Evolutionary conservation across 805 yeast species (phyloP).

Genomic region (Candida andamanensis): DNA sequence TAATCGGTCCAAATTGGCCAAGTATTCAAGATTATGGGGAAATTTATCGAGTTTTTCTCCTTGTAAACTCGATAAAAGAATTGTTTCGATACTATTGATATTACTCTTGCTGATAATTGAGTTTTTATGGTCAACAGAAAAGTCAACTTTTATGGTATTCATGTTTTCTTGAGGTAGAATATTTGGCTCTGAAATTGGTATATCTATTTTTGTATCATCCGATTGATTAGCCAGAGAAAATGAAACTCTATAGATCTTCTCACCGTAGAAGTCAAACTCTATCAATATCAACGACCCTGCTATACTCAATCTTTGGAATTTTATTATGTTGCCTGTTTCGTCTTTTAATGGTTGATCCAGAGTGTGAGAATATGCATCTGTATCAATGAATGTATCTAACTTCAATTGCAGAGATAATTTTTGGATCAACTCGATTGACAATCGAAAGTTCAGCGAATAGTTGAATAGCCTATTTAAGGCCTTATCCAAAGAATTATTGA

Average conservation of each 20-base stretch:
- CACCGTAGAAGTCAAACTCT: slow-evolving; percentile 33
- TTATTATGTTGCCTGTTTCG: slow-evolving; percentile 7
- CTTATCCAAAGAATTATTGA: slow-evolving; percentile 17
- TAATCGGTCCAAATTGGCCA: slow-evolving; percentile 31
- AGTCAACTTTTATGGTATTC: slow-evolving; percentile 12
- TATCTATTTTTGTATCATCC: slow-evolving; percentile 2
- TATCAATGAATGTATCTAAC: slow-evolving; percentile 39
- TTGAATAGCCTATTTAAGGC: slow-evolving; percentile 25
- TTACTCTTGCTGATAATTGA: slow-evolving; percentile 15
- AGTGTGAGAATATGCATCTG: slow-evolving; percentile 25
- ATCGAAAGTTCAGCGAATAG: slow-evolving; percentile 23
- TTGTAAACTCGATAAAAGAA: slow-evolving; percentile 24
- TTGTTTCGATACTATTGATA: slow-evolving; percentile 15
- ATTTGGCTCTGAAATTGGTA: background rate
- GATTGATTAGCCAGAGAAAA: slow-evolving; percentile 33
- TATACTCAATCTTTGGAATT: slow-evolving; percentile 31
- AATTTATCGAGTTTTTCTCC: slow-evolving; percentile 20
- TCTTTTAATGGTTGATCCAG: slow-evolving; percentile 14
- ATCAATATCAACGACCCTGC: slow-evolving; percentile 38
- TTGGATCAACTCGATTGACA: slow-evolving; percentile 35
- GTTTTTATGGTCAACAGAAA: slow-evolving; percentile 11
- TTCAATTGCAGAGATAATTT: slow-evolving; percentile 35
- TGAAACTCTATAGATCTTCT: slow-evolving; percentile 23
- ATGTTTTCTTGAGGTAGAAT: slow-evolving; percentile 8
- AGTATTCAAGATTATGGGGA: slow-evolving; percentile 31